Evolutionary conservation across 352 stramenopile species (phyloP).

Genomic region (Pythium dissimile): DNA sequence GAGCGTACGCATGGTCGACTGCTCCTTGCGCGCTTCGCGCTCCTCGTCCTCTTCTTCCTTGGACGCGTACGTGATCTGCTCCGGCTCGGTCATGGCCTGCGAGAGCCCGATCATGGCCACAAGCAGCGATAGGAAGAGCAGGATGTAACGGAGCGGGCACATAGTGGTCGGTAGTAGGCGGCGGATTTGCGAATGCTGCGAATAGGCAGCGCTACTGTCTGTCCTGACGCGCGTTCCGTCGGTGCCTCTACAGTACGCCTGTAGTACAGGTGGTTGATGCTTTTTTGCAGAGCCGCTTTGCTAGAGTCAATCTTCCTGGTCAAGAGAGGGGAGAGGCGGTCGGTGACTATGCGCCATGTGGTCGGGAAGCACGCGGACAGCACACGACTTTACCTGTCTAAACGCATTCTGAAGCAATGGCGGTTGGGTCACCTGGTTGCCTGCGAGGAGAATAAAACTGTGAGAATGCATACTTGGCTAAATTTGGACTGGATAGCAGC

Average conservation of each 20-base stretch:
- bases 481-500: slow-evolving; percentile 7
- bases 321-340: background rate
- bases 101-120: slow-evolving; percentile 82
- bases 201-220: too few relatives aligned
- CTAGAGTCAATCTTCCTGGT: background rate
- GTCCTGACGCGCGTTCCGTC: too few relatives aligned
- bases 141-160: slow-evolving; percentile 85
- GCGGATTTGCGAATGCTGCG: slow-evolving; percentile 1
- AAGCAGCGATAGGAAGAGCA: slow-evolving; percentile 79
- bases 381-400: slow-evolving; percentile 12
- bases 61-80: slow-evolving; percentile 43
- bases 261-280: too few relatives aligned
- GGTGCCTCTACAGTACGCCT: too few relatives aligned
- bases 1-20: slow-evolving; percentile 69
- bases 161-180: slow-evolving; percentile 25
- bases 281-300: too few relatives aligned
- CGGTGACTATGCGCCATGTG: slow-evolving; percentile 6
- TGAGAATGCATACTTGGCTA: slow-evolving; percentile 7
- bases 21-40: slow-evolving; percentile 21
- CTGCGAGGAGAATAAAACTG: background rate
- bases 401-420: background rate
- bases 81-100: slow-evolving; percentile 72
- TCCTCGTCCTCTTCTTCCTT: slow-evolving; percentile 54
- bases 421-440: background rate
- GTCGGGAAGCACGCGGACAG: slow-evolving; percentile 7